These are phyloP conservation scores for Neonectria hederae DNA, from an alignment of 2,329 filamentous ascomycete genomes.

Conservation along the genomic window DNA sequence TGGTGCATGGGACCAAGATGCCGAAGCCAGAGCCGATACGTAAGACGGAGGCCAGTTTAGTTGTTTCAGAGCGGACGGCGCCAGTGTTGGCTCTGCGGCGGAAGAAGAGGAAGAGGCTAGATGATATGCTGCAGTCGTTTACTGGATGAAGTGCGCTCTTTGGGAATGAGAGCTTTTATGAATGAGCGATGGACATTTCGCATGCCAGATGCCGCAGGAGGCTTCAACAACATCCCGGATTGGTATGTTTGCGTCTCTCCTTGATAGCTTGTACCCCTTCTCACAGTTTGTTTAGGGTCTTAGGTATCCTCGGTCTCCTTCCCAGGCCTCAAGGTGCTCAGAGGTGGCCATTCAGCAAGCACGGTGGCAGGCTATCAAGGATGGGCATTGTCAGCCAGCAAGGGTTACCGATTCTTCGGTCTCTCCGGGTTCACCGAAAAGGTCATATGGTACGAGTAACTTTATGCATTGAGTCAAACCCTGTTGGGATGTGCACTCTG, in stretches of 20 bases:
- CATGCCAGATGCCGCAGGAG: not conserved
- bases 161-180: not conserved
- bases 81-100: slow-evolving; percentile 37
- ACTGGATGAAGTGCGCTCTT: slow-evolving; percentile 22
- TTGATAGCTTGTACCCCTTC: not conserved
- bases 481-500: not conserved
- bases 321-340: not conserved
- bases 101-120: slow-evolving; percentile 48
- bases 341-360: not conserved
- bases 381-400: no score
- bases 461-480: not conserved
- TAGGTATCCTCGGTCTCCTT: not conserved
- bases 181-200: not conserved
- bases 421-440: no score
- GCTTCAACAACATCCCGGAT: not conserved
- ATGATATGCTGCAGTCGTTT: slow-evolving; percentile 47
- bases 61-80: slow-evolving; percentile 28
- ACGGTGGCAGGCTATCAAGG: not conserved
- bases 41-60: slow-evolving; percentile 26
- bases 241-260: not conserved
- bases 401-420: no score
- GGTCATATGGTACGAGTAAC: no score
- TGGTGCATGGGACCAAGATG: slow-evolving; percentile 10
- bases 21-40: slow-evolving; percentile 17
- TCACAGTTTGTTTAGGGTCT: not conserved